Evolutionary conservation across 805 yeast genomes (phyloP).

Genomic region (Cyberlindnera mississippiensis): DNA sequence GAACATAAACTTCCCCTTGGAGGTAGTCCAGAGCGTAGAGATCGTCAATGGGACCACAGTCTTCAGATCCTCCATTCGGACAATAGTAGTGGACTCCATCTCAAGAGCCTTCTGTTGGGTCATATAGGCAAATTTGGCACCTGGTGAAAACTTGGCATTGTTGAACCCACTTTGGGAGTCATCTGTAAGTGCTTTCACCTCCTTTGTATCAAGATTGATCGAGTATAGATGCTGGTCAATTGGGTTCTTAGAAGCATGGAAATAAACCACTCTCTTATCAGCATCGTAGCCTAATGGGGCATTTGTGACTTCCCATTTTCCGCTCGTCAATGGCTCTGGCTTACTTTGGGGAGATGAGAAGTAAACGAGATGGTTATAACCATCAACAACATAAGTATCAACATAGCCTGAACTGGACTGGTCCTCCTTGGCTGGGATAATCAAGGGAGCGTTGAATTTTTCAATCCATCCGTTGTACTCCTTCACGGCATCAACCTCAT

Average conservation of each 20-base stretch:
- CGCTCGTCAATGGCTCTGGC: conserved; percentile 61
- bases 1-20: conserved; percentile 38
- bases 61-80: conserved; percentile 38
- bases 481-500: conserved; percentile 41
- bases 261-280: conserved; percentile 45
- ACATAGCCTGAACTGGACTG: conserved; percentile 59
- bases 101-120: conserved; percentile 70
- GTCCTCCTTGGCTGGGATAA: conserved; percentile 46
- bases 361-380: conserved; percentile 74
- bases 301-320: conserved; percentile 85
- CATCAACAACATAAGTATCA: conserved; percentile 66
- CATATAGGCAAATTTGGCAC: conserved; percentile 62
- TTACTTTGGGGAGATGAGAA: conserved; percentile 53
- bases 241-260: conserved; percentile 60
- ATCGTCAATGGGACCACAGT: conserved; percentile 8
- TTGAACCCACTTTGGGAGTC: conserved; percentile 56
- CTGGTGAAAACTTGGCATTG: conserved; percentile 66
- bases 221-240: conserved; percentile 24
- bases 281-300: conserved; percentile 52
- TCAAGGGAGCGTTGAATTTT: conserved; percentile 54
- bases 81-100: conserved; percentile 63
- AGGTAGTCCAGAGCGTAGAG: conserved; percentile 4
- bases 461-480: conserved; percentile 73
- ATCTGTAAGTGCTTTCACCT: conserved; percentile 42
- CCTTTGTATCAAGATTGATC: conserved; percentile 9